Evolutionary conservation across 2,329 filamentous ascomycete genomes (phyloP).

Genomic region (Neofusicoccum laricinum): DNA sequence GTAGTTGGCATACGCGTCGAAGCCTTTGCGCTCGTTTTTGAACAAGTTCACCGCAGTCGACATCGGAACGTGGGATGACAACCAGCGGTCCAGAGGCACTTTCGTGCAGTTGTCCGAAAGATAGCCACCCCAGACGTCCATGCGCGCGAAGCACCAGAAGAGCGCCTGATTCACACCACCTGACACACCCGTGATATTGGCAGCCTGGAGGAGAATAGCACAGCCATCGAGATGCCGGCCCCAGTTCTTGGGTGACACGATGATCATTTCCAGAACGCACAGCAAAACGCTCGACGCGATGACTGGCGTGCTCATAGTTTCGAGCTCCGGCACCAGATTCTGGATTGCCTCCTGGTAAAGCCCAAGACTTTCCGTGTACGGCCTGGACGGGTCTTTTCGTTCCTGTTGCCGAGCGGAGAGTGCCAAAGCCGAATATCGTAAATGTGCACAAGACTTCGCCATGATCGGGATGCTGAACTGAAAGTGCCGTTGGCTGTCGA

Average conservation of each 20-base stretch:
- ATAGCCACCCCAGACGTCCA: constrained; percentile 56
- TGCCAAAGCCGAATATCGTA: constrained; percentile 54
- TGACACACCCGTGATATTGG: constrained; percentile 50
- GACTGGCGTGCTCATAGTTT: constrained; percentile 44
- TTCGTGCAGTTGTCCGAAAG: constrained; percentile 53
- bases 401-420: constrained; percentile 56
- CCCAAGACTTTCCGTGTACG: constrained; percentile 50
- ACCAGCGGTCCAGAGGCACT: constrained; percentile 50
- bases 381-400: constrained; percentile 45
- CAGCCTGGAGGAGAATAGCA: constrained; percentile 51
- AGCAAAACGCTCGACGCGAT: constrained; percentile 49
- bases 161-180: constrained; percentile 53
- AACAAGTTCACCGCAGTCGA: constrained; percentile 40
- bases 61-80: constrained; percentile 37
- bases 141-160: constrained; percentile 59
- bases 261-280: constrained; percentile 50
- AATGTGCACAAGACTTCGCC: constrained; percentile 47
- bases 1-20: constrained; percentile 59
- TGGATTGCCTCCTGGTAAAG: constrained; percentile 56
- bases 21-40: constrained; percentile 33
- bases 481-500: constrained; percentile 54
- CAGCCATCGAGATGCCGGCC: constrained; percentile 56
- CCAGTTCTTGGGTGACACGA: constrained; percentile 51
- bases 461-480: constrained; percentile 51
- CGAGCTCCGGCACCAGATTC: constrained; percentile 42